phyloP scores from a whole-genome alignment of 164 flowering plant species.

The Litsea cubeba region DNA sequence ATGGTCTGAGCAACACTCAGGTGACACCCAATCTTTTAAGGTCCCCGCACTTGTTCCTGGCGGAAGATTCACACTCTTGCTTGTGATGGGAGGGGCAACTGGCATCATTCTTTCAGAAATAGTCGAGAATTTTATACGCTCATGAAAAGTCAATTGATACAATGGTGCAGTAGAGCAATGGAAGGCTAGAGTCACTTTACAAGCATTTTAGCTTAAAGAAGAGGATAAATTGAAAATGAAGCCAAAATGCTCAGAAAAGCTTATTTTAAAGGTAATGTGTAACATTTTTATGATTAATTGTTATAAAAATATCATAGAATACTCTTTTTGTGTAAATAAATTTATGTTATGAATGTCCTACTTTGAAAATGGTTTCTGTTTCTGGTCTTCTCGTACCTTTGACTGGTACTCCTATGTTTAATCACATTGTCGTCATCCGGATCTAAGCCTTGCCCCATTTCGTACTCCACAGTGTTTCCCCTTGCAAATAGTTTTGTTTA shows the following conservation, averaged over 20 bases:
- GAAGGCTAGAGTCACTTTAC: not conserved
- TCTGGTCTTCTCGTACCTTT: not conserved
- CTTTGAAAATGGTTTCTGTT: not conserved
- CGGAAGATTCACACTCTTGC: conserved; percentile 61
- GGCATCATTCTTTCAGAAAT: conserved; percentile 60
- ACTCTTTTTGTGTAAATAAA: not conserved
- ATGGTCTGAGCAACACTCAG: conserved; percentile 79
- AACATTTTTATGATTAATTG: too few species aligned
- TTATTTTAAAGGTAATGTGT: not conserved
- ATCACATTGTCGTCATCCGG: too few species aligned
- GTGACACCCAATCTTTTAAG: conserved; percentile 27
- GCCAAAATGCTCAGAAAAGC: not conserved
- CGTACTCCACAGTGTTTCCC: too few species aligned
- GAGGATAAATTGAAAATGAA: not conserved
- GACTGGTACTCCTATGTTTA: too few species aligned
- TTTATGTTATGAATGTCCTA: too few species aligned
- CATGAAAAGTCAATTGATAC: not conserved
- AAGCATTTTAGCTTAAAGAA: not conserved
- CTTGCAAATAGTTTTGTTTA: too few species aligned
- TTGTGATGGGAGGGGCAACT: conserved; percentile 66
- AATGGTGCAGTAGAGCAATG: not conserved
- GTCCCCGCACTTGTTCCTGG: conserved; percentile 68
- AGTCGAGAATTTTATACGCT: conserved; percentile 34
- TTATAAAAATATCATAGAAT: too few species aligned
- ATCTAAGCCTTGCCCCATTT: too few species aligned